Evolutionary conservation across 106 monocot genomes (phyloP).

Genomic region (Dioscorea dumetorum): DNA sequence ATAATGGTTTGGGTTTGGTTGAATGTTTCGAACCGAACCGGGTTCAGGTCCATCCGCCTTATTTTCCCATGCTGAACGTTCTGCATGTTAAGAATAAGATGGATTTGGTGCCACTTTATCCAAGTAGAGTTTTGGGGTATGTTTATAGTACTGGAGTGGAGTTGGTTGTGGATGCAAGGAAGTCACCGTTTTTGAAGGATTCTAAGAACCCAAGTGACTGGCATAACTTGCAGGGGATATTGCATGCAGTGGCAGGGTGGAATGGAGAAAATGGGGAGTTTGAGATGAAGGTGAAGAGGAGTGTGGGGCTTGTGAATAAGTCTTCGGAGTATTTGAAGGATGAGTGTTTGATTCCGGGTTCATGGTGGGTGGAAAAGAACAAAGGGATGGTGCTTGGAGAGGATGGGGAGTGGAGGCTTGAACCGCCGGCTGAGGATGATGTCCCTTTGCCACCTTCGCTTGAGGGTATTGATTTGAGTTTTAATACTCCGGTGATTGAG

Average conservation of each 20-base stretch:
- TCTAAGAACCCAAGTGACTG: conserved; percentile 27
- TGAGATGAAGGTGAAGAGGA: conserved; percentile 33
- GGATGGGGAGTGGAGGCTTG: conserved; percentile 34
- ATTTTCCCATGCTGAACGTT: conserved; percentile 19
- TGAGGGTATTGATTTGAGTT: neutral
- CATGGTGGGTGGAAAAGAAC: conserved; percentile 62
- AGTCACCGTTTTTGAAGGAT: conserved; percentile 47
- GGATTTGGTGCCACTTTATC: conserved; percentile 40
- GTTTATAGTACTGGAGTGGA: conserved; percentile 14
- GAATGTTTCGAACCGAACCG: too few species aligned
- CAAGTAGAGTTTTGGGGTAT: conserved; percentile 23
- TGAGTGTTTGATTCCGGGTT: conserved; percentile 37
- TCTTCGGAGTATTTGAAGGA: conserved; percentile 45
- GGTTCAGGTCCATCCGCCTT: too few species aligned
- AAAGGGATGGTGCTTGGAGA: conserved; percentile 50
- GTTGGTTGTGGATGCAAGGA: conserved; percentile 27
- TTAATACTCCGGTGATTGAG: neutral
- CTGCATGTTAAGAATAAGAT: conserved; percentile 38
- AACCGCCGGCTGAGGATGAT: conserved; percentile 24
- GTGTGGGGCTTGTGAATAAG: conserved; percentile 52
- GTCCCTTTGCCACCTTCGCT: conserved; percentile 22
- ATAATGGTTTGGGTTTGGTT: too few species aligned
- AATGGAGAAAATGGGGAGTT: conserved; percentile 27
- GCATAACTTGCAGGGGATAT: conserved; percentile 48
- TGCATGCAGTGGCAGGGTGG: conserved; percentile 38